These are phyloP conservation scores for Phaseolus lunatus DNA, from an alignment of 306 rosid genomes.

Conservation along the genomic window DNA sequence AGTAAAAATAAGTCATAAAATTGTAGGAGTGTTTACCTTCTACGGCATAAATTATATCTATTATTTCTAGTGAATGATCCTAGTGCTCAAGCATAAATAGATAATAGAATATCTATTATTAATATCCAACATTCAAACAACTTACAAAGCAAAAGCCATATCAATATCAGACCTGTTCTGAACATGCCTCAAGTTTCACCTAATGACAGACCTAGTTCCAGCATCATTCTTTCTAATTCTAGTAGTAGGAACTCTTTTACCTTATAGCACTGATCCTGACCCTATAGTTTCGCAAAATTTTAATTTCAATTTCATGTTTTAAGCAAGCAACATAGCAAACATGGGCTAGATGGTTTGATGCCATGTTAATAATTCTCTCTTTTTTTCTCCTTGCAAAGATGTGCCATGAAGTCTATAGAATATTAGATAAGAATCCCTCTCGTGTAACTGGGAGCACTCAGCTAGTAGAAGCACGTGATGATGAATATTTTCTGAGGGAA, in stretches of 20 bases:
- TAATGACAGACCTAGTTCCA: neutral
- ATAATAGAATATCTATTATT: neutral
- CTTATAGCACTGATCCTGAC: neutral
- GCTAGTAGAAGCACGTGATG: constrained; percentile 58
- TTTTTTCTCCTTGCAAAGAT: constrained; percentile 61
- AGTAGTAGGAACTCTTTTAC: constrained; percentile 4
- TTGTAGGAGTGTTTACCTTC: no score
- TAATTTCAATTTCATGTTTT: constrained; percentile 14
- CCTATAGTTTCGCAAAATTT: neutral
- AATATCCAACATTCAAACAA: neutral
- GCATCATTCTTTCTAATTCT: constrained; percentile 8
- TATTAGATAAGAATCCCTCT: constrained; percentile 61
- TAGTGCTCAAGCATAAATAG: neutral
- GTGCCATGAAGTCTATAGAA: constrained; percentile 67
- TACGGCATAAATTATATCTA: no score
- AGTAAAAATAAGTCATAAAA: no score
- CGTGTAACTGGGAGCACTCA: constrained; percentile 62
- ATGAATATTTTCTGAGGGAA: constrained; percentile 73
- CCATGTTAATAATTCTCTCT: constrained; percentile 32
- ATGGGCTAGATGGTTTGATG: constrained; percentile 13
- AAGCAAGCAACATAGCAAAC: constrained; percentile 14
- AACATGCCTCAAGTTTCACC: neutral
- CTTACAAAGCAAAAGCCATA: neutral
- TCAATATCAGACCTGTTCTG: neutral
- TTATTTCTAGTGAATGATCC: no score